These are phyloP conservation scores for Mycena rebaudengoi DNA, from an alignment of 768 basidiomycete genomes.

Conservation along the genomic window DNA sequence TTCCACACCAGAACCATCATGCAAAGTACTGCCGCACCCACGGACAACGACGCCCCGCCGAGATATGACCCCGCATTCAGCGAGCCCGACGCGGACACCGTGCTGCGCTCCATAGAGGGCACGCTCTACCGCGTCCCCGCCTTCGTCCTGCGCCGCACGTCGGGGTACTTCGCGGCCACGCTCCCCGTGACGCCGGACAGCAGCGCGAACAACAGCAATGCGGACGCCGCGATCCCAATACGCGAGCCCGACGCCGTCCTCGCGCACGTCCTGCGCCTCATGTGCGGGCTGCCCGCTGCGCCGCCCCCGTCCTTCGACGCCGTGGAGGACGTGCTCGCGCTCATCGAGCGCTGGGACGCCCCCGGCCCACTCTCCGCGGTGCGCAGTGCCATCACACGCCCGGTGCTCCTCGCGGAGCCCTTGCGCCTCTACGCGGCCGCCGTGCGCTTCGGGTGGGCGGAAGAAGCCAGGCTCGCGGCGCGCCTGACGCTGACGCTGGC, in stretches of 20 bases:
- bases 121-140: slow-evolving; percentile 48
- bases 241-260: slow-evolving; percentile 11
- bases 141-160: slow-evolving; percentile 28
- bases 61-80: no score
- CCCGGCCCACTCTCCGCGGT: slow-evolving; percentile 8
- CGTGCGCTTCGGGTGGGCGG: slow-evolving; percentile 22
- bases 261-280: slow-evolving; percentile 1
- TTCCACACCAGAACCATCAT: no score
- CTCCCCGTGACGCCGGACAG: background rate
- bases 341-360: slow-evolving; percentile 20
- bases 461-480: slow-evolving; percentile 11
- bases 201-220: no score
- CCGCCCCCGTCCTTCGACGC: background rate
- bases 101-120: slow-evolving; percentile 45
- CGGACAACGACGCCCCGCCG: no score
- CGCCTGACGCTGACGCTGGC: slow-evolving; percentile 13
- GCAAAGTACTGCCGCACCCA: no score
- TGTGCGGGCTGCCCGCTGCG: slow-evolving; percentile 17
- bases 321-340: slow-evolving; percentile 14
- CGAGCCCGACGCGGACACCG: slow-evolving; percentile 44
- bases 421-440: slow-evolving; percentile 18
- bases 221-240: no score
- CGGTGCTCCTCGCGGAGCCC: slow-evolving; percentile 12
- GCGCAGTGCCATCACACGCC: slow-evolving; percentile 12
- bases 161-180: slow-evolving; percentile 21